Conservation (phyloP, 257 asterid genomes). For the Forsythia suspensa region DNA sequence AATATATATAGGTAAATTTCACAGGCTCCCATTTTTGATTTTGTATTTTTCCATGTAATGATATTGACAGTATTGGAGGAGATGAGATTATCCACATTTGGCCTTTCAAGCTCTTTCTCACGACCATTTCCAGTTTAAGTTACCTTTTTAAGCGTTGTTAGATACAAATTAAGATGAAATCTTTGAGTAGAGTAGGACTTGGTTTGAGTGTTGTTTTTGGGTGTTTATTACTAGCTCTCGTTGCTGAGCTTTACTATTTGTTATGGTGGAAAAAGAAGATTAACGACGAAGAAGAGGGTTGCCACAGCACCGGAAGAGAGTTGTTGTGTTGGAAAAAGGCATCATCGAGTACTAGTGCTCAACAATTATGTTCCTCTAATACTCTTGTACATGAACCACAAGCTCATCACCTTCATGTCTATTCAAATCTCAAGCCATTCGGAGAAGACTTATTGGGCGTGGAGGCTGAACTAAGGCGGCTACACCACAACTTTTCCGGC, state of each 20-base stretch:
- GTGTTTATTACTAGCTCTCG: background rate
- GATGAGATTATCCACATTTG: background rate
- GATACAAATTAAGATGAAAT: background rate
- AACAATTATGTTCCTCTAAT: background rate
- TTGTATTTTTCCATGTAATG: background rate
- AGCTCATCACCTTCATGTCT: background rate
- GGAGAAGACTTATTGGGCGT: background rate
- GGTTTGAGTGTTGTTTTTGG: conserved; percentile 13
- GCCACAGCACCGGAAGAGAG: background rate
- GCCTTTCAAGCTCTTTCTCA: background rate
- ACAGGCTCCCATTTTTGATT: background rate
- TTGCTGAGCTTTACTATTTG: background rate
- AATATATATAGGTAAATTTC: background rate
- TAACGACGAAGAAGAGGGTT: background rate
- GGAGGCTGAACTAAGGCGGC: background rate
- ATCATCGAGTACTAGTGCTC: background rate
- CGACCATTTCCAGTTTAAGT: background rate
- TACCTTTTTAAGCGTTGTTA: background rate
- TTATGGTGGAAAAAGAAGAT: conserved; percentile 2
- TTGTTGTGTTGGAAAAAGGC: conserved; percentile 6
- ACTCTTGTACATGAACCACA: conserved; percentile 2
- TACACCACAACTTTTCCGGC: background rate
- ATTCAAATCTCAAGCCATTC: background rate
- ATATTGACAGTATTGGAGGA: background rate
- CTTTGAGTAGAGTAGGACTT: conserved; percentile 6